Base-by-base conservation (phyloP, 495 filamentous ascomycete genomes). In the Entonaema liquescens region DNA sequence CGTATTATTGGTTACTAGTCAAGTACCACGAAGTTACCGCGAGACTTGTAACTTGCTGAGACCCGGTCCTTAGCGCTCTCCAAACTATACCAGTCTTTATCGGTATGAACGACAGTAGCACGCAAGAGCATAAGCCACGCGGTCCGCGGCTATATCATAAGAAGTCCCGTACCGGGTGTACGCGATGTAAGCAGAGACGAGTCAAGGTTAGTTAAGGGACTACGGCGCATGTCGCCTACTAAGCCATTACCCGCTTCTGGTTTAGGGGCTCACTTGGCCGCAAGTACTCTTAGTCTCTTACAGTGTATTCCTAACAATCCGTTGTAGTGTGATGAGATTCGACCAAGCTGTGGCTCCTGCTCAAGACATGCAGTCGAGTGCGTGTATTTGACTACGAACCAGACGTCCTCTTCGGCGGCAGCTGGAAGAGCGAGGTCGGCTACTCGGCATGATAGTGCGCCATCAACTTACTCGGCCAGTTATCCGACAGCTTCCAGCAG, bases 251-350 rank as follows among this genome's bases (percentile, higher is more conserved):
- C 33, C 31, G 17, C 25, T 49, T 25, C 55, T 50, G 25, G 25
- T 35, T 52, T 38, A 13, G 47, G 38, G 58, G 9, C 44, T 55
- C 21, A 11, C 36, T 52, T 50, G 17, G 29, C 59, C 21, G 44
- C 53, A 47, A 36, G 54, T 60, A 21, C 36, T 33, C 31, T n/a
- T n/a, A n/a, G n/a, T 28, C 42, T 38, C 36, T 56, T 59, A 59
- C 5, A 50, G 35, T 15, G 19, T 28, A 26, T 42, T 61, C 64
- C 77, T 77, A 60, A 77, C 68, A 28, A 47, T 17, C 57, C 40
- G 19, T 57, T 62, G 17, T 42, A 82, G 80, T 82, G 80, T 71
- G 78, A 82, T 49, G 80, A 82, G 47, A 33, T 60, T 36, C 77
- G 75, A 23, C 80, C 80, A 2, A 74, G 71, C 26, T 81, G 80